These are phyloP conservation scores for Xerocomellus chrysenteron DNA, from an alignment of 768 basidiomycete species.

Conservation along the genomic window DNA sequence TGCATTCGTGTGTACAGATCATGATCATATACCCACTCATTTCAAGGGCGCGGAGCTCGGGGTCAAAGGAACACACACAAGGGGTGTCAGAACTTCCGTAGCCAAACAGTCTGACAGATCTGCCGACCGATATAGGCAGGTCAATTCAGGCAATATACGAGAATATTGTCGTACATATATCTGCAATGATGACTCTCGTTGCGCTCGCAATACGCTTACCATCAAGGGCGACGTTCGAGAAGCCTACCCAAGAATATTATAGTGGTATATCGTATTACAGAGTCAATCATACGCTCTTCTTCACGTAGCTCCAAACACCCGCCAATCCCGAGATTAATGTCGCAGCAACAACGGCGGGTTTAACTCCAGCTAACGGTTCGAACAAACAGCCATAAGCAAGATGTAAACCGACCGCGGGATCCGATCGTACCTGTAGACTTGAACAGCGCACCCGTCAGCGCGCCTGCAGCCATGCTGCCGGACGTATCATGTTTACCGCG, in stretches of 20 bases:
- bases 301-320: slow-evolving; percentile 93
- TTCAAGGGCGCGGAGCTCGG: slow-evolving; percentile 42
- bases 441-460: slow-evolving; percentile 84
- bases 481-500: slow-evolving; percentile 90
- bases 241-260: slow-evolving; percentile 48
- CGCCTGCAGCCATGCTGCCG: slow-evolving; percentile 92
- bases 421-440: slow-evolving; percentile 84
- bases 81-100: slow-evolving; percentile 36
- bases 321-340: slow-evolving; percentile 87
- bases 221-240: slow-evolving; percentile 10
- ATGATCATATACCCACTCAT: slow-evolving; percentile 39
- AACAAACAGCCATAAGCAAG: slow-evolving; percentile 37
- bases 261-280: slow-evolving; percentile 39
- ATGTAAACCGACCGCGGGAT: slow-evolving; percentile 33
- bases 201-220: slow-evolving; percentile 26
- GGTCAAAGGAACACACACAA: slow-evolving; percentile 38
- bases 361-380: slow-evolving; percentile 76
- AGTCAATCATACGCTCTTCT: slow-evolving; percentile 75
- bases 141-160: slow-evolving; percentile 32
- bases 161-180: slow-evolving; percentile 24
- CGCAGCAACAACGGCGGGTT: slow-evolving; percentile 85
- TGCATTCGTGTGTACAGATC: slow-evolving; percentile 36
- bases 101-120: slow-evolving; percentile 37
- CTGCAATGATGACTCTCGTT: slow-evolving; percentile 19
- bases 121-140: slow-evolving; percentile 35